These are phyloP conservation scores for Endoconidiophora polonica DNA, from an alignment of 2,329 filamentous ascomycete genomes.

Conservation along the genomic window DNA sequence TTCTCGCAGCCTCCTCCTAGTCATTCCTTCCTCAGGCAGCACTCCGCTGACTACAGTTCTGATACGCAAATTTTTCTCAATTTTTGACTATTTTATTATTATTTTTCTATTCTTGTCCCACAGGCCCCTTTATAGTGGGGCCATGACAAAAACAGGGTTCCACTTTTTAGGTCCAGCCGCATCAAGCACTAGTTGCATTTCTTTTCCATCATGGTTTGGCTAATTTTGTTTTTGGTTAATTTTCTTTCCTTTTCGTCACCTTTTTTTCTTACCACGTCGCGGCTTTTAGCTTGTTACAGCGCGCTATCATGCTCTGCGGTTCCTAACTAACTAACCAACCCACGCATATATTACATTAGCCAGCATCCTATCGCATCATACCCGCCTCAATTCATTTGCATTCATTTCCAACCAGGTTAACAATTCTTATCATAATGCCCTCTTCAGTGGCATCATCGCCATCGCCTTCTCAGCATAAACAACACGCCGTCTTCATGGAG, in stretches of 20 bases:
- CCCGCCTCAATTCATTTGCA: neutral
- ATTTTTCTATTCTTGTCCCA: neutral
- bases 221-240: neutral
- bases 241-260: neutral
- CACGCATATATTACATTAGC: neutral
- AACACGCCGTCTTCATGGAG: constrained; percentile 3
- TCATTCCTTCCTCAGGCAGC: constrained; percentile 1
- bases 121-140: neutral
- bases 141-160: neutral
- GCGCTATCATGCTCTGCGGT: too few relatives aligned
- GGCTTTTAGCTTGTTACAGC: too few relatives aligned
- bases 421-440: too few relatives aligned
- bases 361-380: neutral
- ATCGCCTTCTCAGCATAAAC: neutral
- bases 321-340: neutral
- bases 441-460: neutral
- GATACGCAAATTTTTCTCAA: neutral
- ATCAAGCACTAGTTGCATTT: neutral
- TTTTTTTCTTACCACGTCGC: neutral
- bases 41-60: neutral
- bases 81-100: neutral
- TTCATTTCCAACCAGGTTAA: neutral
- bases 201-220: neutral
- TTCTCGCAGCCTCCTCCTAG: neutral
- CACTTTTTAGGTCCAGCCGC: constrained; percentile 4